Evolutionary conservation across 2,329 filamentous ascomycete genomes (phyloP).

Genomic region (Coniochaeta ligniaria): DNA sequence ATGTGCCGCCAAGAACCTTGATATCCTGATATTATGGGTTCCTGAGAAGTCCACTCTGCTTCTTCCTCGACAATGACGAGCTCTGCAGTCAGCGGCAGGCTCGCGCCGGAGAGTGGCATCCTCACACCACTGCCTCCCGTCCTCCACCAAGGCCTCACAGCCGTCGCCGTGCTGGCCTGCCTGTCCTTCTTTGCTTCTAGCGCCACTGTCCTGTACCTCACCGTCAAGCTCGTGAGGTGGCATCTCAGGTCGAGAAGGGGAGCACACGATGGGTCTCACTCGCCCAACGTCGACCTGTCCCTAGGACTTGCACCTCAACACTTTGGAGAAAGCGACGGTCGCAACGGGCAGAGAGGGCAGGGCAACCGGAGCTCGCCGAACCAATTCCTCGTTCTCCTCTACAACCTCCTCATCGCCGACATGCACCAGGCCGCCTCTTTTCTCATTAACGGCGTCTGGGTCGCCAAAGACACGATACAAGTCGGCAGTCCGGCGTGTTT

Average conservation of each 20-base stretch:
- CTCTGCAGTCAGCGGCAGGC: not conserved
- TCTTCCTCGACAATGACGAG: not conserved
- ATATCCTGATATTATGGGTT: not conserved
- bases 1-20: not conserved
- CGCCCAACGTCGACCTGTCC: constrained; percentile 14
- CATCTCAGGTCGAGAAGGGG: constrained; percentile 7
- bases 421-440: constrained; percentile 50
- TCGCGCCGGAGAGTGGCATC: constrained; percentile 9
- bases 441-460: constrained; percentile 45
- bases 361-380: constrained; percentile 25
- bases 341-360: not conserved
- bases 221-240: constrained; percentile 19
- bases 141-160: constrained; percentile 15
- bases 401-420: constrained; percentile 53
- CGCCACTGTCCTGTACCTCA: constrained; percentile 17
- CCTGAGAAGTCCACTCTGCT: not conserved
- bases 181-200: constrained; percentile 16
- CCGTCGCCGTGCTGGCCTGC: constrained; percentile 13
- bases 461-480: constrained; percentile 37
- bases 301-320: constrained; percentile 19
- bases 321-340: constrained; percentile 8
- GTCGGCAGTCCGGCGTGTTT: constrained; percentile 40
- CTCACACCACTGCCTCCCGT: constrained; percentile 13
- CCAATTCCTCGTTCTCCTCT: constrained; percentile 52
- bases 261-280: not conserved